These are phyloP conservation scores for Nevesoporus exiguus DNA, from an alignment of 768 basidiomycete species.

Conservation along the genomic window DNA sequence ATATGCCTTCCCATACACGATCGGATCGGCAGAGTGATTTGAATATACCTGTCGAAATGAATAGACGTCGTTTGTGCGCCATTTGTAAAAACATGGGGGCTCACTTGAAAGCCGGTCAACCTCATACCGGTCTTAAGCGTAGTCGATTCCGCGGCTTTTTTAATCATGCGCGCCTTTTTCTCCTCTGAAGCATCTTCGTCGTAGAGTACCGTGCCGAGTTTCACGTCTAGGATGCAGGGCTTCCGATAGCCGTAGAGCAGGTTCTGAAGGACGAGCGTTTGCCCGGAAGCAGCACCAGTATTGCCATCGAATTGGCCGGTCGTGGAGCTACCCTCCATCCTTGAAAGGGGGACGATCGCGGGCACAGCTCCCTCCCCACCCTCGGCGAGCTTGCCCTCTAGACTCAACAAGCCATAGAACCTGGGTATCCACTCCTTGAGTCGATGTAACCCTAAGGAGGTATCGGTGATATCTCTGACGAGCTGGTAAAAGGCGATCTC, in stretches of 20 bases:
- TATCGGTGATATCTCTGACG: conserved; percentile 35
- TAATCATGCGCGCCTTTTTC: conserved; percentile 77
- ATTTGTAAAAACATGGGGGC: conserved; percentile 16
- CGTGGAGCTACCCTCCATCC: conserved; percentile 46
- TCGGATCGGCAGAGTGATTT: conserved; percentile 48
- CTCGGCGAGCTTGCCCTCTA: conserved; percentile 49
- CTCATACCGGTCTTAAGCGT: conserved; percentile 72
- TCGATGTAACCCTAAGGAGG: conserved; percentile 4
- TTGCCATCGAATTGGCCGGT: background rate
- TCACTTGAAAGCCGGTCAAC: conserved; percentile 88
- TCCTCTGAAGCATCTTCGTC: conserved; percentile 63
- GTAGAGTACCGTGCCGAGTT: conserved; percentile 88
- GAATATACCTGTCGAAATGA: conserved; percentile 61
- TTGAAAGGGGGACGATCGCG: conserved; percentile 23
- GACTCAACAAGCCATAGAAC: conserved; percentile 74
- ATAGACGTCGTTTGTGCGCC: background rate
- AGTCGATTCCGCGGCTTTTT: conserved; percentile 67
- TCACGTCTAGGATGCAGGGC: conserved; percentile 89
- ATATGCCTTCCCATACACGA: conserved; percentile 68
- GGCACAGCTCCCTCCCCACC: conserved; percentile 2
- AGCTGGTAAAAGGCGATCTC: conserved; percentile 74
- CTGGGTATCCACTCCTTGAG: conserved; percentile 64
- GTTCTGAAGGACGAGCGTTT: conserved; percentile 87
- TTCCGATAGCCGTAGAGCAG: conserved; percentile 65
- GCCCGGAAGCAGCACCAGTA: conserved; percentile 22